Evolutionary conservation across 2,329 filamentous ascomycete genomes (phyloP).

Genomic region (Sclerotinia minor): DNA sequence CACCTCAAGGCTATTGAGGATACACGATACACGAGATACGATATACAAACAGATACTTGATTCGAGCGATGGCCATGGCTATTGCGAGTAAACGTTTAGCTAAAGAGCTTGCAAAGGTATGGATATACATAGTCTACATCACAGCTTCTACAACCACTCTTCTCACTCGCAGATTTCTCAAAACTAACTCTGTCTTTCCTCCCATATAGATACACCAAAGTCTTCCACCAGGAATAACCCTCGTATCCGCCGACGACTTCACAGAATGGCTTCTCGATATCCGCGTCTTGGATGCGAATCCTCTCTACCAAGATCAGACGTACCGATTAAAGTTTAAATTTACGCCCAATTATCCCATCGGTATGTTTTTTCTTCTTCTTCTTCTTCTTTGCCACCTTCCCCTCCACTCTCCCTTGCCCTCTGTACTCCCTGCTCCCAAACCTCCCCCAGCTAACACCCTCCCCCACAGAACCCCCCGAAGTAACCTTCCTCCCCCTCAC

Average conservation of each 20-base stretch:
- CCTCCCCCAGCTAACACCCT: constrained; percentile 53
- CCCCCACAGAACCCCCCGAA: constrained; percentile 79
- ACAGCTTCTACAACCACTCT: neutral
- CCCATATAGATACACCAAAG: constrained; percentile 38
- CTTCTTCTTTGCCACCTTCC: neutral
- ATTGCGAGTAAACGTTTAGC: constrained; percentile 56
- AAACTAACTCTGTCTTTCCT: neutral
- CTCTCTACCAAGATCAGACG: constrained; percentile 75
- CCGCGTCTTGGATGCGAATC: constrained; percentile 83
- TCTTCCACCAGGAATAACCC: constrained; percentile 67
- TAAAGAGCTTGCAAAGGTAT: constrained; percentile 61
- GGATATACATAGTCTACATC: neutral
- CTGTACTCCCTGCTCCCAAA: constrained; percentile 70
- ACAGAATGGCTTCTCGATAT: constrained; percentile 94
- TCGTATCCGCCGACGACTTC: constrained; percentile 79
- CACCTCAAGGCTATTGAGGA: too few species aligned
- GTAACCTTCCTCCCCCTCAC: constrained; percentile 70
- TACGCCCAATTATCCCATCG: constrained; percentile 82
- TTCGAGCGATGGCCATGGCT: neutral
- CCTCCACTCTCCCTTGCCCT: constrained; percentile 47
- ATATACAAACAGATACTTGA: neutral
- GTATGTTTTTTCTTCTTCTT: constrained; percentile 49
- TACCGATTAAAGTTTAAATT: constrained; percentile 90
- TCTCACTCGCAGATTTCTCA: neutral
- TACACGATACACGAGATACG: neutral